Conservation (phyloP, 306 rosid species). For the Ormosia semicastrata region DNA sequence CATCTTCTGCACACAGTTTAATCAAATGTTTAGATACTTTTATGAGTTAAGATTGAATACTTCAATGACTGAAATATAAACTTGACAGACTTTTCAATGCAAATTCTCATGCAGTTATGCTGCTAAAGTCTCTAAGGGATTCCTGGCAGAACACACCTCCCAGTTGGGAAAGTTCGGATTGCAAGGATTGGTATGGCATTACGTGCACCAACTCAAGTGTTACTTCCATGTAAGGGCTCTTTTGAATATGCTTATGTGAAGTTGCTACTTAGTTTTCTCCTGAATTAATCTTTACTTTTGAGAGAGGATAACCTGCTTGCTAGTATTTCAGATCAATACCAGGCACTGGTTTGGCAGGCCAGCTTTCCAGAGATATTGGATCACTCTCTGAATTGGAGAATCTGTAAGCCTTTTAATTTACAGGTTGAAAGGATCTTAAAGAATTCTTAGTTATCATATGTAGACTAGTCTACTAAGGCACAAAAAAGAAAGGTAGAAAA, state of each 20-base stretch:
- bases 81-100: not conserved
- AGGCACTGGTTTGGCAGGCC: conserved; percentile 34
- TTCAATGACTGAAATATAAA: not conserved
- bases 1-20: not conserved
- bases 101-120: conserved; percentile 17
- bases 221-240: conserved; percentile 33
- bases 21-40: not conserved
- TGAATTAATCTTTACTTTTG: not conserved
- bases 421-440: not conserved
- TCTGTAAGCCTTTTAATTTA: conserved; percentile 37
- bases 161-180: conserved; percentile 30
- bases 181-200: conserved; percentile 28
- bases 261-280: not conserved
- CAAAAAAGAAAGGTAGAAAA: not conserved
- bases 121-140: not conserved
- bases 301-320: conserved; percentile 1
- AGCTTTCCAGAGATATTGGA: conserved; percentile 36
- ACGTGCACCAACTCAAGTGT: conserved; percentile 31
- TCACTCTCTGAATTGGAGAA: conserved; percentile 36
- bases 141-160: not conserved
- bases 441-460: not conserved
- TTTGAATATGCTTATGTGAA: not conserved
- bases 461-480: not conserved
- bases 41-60: not conserved
- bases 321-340: conserved; percentile 44